Evolutionary conservation across 2,329 filamentous ascomycete species (phyloP).

Genomic region (Trichophyton verrucosum): DNA sequence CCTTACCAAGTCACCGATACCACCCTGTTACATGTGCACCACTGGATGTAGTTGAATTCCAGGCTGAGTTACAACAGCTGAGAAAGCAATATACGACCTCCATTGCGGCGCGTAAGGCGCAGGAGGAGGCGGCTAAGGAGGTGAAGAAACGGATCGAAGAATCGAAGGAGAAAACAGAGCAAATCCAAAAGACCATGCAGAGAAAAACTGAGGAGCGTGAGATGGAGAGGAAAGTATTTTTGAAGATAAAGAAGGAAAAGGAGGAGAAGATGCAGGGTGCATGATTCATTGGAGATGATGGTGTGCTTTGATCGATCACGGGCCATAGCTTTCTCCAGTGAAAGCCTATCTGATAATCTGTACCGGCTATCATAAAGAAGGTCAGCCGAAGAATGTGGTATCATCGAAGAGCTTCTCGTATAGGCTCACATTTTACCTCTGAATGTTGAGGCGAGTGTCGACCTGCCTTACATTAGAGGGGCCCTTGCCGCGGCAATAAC

Average conservation of each 20-base stretch:
- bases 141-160: conserved; percentile 27
- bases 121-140: conserved; percentile 28
- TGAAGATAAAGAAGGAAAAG: conserved; percentile 31
- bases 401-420: too few relatives aligned
- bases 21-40: conserved; percentile 29
- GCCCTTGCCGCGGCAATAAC: not conserved
- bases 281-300: not conserved
- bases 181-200: conserved; percentile 30
- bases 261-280: conserved; percentile 11
- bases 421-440: too few relatives aligned
- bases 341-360: too few relatives aligned
- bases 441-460: too few relatives aligned
- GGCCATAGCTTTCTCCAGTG: too few relatives aligned
- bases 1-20: conserved; percentile 25
- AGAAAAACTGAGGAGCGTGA: conserved; percentile 33
- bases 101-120: conserved; percentile 26
- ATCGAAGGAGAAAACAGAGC: conserved; percentile 26
- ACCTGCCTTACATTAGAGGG: not conserved
- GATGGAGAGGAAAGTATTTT: conserved; percentile 31
- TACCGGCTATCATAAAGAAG: too few relatives aligned
- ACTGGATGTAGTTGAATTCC: conserved; percentile 22
- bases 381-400: too few relatives aligned
- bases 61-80: conserved; percentile 23
- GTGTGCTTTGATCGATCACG: not conserved
- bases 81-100: conserved; percentile 26